These are phyloP conservation scores for Neurospora sp. DNA, from an alignment of 2,329 filamentous ascomycete genomes.

Conservation along the genomic window DNA sequence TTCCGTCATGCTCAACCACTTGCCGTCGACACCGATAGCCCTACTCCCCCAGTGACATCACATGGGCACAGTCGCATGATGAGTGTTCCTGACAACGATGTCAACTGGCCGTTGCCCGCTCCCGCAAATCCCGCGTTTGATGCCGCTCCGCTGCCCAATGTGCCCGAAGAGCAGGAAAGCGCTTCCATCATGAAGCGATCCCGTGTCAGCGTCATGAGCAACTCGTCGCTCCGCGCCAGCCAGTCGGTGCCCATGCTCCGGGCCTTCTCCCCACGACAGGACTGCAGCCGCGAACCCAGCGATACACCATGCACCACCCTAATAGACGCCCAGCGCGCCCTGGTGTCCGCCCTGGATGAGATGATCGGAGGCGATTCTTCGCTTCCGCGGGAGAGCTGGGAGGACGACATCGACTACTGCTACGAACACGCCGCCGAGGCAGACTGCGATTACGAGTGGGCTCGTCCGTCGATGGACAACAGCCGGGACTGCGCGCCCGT, in stretches of 20 bases:
- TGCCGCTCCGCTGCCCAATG: slow-evolving; percentile 39
- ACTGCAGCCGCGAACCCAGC: slow-evolving; percentile 26
- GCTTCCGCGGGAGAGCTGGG: slow-evolving; percentile 44
- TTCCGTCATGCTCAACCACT: slow-evolving; percentile 37
- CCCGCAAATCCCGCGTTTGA: slow-evolving; percentile 29
- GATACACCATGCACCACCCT: slow-evolving; percentile 36
- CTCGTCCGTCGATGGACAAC: slow-evolving; percentile 43
- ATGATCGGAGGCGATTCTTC: slow-evolving; percentile 18
- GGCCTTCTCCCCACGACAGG: slow-evolving; percentile 29
- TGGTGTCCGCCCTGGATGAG: slow-evolving; percentile 19
- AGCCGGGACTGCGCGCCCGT: slow-evolving; percentile 22
- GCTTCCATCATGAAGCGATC: slow-evolving; percentile 27
- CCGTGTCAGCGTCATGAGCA: slow-evolving; percentile 36
- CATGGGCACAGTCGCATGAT: slow-evolving; percentile 30
- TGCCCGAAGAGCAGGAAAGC: slow-evolving; percentile 54
- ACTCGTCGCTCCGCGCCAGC: slow-evolving; percentile 43
- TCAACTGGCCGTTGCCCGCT: slow-evolving; percentile 34
- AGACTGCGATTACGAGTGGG: slow-evolving; percentile 57
- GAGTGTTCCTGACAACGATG: slow-evolving; percentile 27
- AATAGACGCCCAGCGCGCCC: slow-evolving; percentile 25
- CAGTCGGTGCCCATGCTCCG: slow-evolving; percentile 46
- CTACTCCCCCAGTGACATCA: slow-evolving; percentile 17
- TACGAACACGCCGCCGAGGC: slow-evolving; percentile 60
- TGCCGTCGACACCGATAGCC: slow-evolving; percentile 15
- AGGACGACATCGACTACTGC: slow-evolving; percentile 61